Base-by-base conservation (phyloP, 345 rosid genomes). In the Salix viminalis region DNA sequence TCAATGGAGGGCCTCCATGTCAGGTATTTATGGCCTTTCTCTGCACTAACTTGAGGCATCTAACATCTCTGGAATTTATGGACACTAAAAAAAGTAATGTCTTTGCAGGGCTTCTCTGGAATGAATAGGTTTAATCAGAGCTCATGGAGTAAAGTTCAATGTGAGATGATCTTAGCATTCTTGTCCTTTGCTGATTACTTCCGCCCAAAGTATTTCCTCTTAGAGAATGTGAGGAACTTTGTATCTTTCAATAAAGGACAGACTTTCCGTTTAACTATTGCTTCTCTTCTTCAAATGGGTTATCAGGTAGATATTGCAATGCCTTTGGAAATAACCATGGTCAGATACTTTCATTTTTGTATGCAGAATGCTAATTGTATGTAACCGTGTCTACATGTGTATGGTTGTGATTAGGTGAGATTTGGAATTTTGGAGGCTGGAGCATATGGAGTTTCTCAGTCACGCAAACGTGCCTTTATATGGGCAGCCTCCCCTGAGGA, bases 401-500 rank as follows among this genome's bases (percentile, higher is more conserved):
- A 42, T 66, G 52, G 6, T 32, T 67, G 16, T 48, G 69, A 24
- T 34, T 74, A 93, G 99, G 99, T 95, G 82, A 90, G 97, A 71
- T 95, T 93, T 84, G 99, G 99, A 26, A 88, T 91, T 71, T 74
- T 95, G 84, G 97, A 95, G 82, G 99, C 99, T 69, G 99, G 99
- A 70, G 87, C 97, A 36, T 95, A 70, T 82, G 99, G 97, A 56
- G 90, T 95, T 65, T 85, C 97, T 37, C 99, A 95, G 75, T 90
- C 99, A 6, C 84, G 99, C 44, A 95, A 93, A 82, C 87, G 97
- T 13, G 97, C 92, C 70, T 91, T 95, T 61, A 91, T 94, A 69
- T 94, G 96, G 98, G 97, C 98, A 70, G 97, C 97, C 54, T 85
- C 97, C 23, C 97, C 99, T 28, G 97, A 86, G 13, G 96, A 87